Evolutionary conservation across 2,329 filamentous ascomycete genomes (phyloP).

Genomic region (Ilyonectria sp.): DNA sequence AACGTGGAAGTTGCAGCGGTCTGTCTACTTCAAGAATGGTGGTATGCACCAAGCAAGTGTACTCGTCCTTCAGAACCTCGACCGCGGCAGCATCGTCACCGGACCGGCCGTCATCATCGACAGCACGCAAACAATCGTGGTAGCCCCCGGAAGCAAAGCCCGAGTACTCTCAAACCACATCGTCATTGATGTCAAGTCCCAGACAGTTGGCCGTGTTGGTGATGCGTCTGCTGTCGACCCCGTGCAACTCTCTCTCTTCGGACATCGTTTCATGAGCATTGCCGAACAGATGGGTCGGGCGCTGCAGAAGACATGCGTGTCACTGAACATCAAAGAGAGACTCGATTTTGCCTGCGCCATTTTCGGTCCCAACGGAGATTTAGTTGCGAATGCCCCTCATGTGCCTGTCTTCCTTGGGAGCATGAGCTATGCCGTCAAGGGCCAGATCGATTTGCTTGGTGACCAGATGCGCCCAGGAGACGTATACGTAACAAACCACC

Average conservation of each 20-base stretch:
- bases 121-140: constrained; percentile 50
- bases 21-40: constrained; percentile 32
- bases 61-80: constrained; percentile 14
- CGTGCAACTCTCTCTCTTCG: constrained; percentile 81
- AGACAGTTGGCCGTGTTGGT: background rate
- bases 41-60: constrained; percentile 20
- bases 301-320: constrained; percentile 81
- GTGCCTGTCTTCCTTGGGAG: constrained; percentile 83
- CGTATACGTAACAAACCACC: constrained; percentile 76
- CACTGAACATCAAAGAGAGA: constrained; percentile 84
- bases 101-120: constrained; percentile 53
- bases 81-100: constrained; percentile 14
- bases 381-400: constrained; percentile 83
- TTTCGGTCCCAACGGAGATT: constrained; percentile 79
- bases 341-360: constrained; percentile 84
- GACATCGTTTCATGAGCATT: constrained; percentile 84
- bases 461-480: constrained; percentile 78
- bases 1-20: constrained; percentile 25
- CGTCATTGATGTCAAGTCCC: constrained; percentile 27
- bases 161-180: constrained; percentile 50
- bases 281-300: constrained; percentile 85
- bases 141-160: constrained; percentile 45
- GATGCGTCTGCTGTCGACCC: constrained; percentile 68
- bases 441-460: constrained; percentile 77
- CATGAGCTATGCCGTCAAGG: constrained; percentile 82